These are phyloP conservation scores for Penstemon newberryi DNA, from an alignment of 257 asterid species.

Conservation along the genomic window DNA sequence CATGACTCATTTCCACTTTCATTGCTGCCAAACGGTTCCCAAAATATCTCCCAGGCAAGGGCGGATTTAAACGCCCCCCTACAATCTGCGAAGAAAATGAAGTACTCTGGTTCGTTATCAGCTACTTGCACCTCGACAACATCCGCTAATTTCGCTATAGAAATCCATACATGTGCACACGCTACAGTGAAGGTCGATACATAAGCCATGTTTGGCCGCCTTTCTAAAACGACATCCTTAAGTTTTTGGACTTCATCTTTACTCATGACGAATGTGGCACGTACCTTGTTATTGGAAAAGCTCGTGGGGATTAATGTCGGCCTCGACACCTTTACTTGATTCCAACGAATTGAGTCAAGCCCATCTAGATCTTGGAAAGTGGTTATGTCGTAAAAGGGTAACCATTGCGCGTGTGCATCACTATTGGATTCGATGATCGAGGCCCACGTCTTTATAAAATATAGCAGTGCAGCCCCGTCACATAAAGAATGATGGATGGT, in stretches of 20 bases:
- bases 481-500: slow-evolving; percentile 20
- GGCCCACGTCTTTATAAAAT: slow-evolving; percentile 20
- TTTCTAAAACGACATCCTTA: background rate
- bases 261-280: slow-evolving; percentile 14
- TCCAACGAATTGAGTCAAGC: background rate
- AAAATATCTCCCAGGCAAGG: slow-evolving; percentile 7
- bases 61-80: slow-evolving; percentile 11
- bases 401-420: background rate
- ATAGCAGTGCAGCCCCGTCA: slow-evolving; percentile 18
- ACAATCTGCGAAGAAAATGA: slow-evolving; percentile 11
- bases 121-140: background rate
- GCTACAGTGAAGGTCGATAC: slow-evolving; percentile 18
- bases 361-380: slow-evolving; percentile 13
- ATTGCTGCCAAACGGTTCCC: slow-evolving; percentile 15
- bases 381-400: slow-evolving; percentile 17
- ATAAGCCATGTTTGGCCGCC: background rate
- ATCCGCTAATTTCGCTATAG: slow-evolving; percentile 11
- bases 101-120: slow-evolving; percentile 1
- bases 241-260: slow-evolving; percentile 7
- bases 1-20: background rate
- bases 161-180: slow-evolving; percentile 20
- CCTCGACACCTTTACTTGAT: background rate
- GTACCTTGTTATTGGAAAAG: background rate
- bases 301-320: background rate
- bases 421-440: slow-evolving; percentile 3